Evolutionary conservation across 257 asterid species (phyloP), one percentile per base, ranked within the genome.

Genomic region (Phtheirospermum japonicum): DNA sequence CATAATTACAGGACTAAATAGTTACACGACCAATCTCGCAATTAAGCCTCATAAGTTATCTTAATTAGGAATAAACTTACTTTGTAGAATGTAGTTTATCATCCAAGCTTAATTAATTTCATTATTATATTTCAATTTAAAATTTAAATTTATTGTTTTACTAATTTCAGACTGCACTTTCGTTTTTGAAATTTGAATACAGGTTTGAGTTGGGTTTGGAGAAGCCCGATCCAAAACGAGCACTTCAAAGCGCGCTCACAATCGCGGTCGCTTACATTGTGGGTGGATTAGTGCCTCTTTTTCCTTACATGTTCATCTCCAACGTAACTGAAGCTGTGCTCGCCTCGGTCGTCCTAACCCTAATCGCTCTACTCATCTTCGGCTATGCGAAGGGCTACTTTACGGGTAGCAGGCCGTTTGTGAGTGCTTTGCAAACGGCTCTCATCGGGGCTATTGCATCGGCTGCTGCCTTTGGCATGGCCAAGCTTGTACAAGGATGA

Each of bases 401-500:
- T 59, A 92, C 99, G 3, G 97, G 96, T 9, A 76, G 65, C 70
- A 83, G 51, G 46, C 97, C 99, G 4, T 18, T 92, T 14, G 45
- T 57, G 57, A 92, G 94, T 17, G 99, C 91, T 28, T 17, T 92
- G 0, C 84, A 92, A 56, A 92, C 99, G 2, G 85, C 99, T 37
- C 28, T 89, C 0, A 80, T 92, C n/a, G 99, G 99, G 50, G 99
- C 97, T 34, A 61, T 86, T 65, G 99, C 99, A 0, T 92, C 99
- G 46, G 99, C 99, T 34, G 96, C 95, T 78, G 99, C 99, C 54
- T 92, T 74, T 64, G 96, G 95, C 49, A 73, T 92, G 82, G 99
- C 99, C 67, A 92, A 89, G 74, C 80, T 56, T 14, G 84, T 92
- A 18, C 95, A 81, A 74, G 84, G 77, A 69, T 83, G 65, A 55